Conservation (phyloP, 2,329 filamentous ascomycete species). For the Fusarium keratoplasticum region DNA sequence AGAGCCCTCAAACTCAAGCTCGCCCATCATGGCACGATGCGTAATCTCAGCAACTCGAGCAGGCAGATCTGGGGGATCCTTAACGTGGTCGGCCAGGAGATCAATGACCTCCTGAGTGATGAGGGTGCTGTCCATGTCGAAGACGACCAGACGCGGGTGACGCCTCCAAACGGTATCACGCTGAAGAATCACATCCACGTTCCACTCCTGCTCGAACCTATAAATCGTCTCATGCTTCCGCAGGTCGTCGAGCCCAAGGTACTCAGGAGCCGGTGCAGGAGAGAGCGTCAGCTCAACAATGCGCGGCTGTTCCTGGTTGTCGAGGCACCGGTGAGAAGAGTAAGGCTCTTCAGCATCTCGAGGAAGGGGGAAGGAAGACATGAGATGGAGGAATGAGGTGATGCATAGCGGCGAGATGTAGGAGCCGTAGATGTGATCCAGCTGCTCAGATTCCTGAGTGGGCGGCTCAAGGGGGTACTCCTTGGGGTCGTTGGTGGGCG, state of each 20-base stretch:
- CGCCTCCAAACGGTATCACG: slow-evolving; percentile 78
- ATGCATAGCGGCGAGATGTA: slow-evolving; percentile 74
- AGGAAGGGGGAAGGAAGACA: slow-evolving; percentile 70
- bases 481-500: slow-evolving; percentile 69
- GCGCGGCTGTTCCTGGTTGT: slow-evolving; percentile 67
- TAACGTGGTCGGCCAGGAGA: slow-evolving; percentile 85
- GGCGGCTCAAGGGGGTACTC: slow-evolving; percentile 71
- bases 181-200: slow-evolving; percentile 85
- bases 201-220: slow-evolving; percentile 89
- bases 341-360: slow-evolving; percentile 63
- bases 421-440: slow-evolving; percentile 74
- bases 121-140: slow-evolving; percentile 98
- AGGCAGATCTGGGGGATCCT: slow-evolving; percentile 76
- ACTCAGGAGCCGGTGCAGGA: slow-evolving; percentile 70
- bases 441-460: slow-evolving; percentile 64
- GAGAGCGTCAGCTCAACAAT: slow-evolving; percentile 76
- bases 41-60: slow-evolving; percentile 90
- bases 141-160: slow-evolving; percentile 88
- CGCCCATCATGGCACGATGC: slow-evolving; percentile 92
- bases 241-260: slow-evolving; percentile 75
- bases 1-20: slow-evolving; percentile 89
- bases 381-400: slow-evolving; percentile 74
- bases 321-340: slow-evolving; percentile 74
- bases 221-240: slow-evolving; percentile 85
- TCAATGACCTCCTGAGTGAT: slow-evolving; percentile 99